Evolutionary conservation across 2,329 filamentous ascomycete species (phyloP), one percentile per base, ranked within the genome.

Genomic region (Colletotrichum sp.): DNA sequence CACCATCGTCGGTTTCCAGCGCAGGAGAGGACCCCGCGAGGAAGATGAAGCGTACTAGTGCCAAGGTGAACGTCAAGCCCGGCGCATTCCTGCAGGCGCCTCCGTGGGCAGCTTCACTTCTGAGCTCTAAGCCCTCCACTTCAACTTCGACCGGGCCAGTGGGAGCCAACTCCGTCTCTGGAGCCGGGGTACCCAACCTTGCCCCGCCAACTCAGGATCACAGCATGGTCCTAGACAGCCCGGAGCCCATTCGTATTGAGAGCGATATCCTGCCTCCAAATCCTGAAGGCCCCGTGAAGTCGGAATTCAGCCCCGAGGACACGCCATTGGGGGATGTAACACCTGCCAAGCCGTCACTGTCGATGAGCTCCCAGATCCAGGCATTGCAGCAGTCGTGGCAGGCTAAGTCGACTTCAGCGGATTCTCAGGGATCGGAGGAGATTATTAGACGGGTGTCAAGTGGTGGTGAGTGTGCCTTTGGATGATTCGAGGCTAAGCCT

Each of bases 361-460:
- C 68, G 12, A 59, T 24, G 49, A 71, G 49, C 30, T n/a, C 80
- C 32, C 80, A 75, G 30, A 84, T 85, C 6, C 24, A 79, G 64
- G 80, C 79, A 5, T 72, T 82, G 21, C 83, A 85, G 71, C 77
- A 76, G 36, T 70, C 80, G 16, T 85, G 84, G 84, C 81, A 82
- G 70, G 65, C 74, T 26, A 76, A 66, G n/a, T 66, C 72, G 26
- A 36, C 21, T 6, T 3, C 32, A 12, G 62, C 18, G n/a, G 34
- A 21, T 32, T 18, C 36, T 3, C 32, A 64, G 32, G 21, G 3
- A 21, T 1, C 59, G 12, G 59, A 34, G 4, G 32, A 30, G 18
- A 2, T 10, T 18, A 36, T 24, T 1, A 36, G 30, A 63, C 59
- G 12, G 59, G 59, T 18, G 7, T 34, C 32, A 34, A 34, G 30